Conservation (phyloP, 805 yeast genomes). For the Ogataea methanolica region DNA sequence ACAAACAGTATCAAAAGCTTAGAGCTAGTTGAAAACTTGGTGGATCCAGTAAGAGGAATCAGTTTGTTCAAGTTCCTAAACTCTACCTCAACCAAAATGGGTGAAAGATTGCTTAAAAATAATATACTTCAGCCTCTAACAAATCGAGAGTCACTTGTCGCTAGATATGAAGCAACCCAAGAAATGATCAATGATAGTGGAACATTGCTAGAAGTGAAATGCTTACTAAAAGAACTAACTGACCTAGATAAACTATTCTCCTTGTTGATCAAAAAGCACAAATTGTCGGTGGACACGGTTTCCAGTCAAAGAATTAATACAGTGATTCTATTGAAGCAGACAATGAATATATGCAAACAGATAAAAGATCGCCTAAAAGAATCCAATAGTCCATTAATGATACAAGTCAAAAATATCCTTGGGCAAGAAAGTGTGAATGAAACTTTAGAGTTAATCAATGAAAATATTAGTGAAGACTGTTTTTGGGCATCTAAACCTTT, state of each 20-base stretch:
- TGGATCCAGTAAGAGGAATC: constrained; percentile 23
- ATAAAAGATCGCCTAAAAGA: constrained; percentile 15
- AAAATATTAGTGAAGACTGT: constrained; percentile 38
- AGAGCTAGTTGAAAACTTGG: constrained; percentile 34
- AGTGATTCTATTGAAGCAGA: constrained; percentile 35
- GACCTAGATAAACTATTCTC: constrained; percentile 41
- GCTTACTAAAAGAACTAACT: constrained; percentile 24
- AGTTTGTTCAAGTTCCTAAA: constrained; percentile 35
- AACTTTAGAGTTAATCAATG: constrained; percentile 25
- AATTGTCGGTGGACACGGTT: constrained; percentile 15
- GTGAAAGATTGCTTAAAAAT: constrained; percentile 35
- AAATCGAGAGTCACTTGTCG: constrained; percentile 29
- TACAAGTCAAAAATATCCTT: constrained; percentile 27
- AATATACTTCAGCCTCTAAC: constrained; percentile 46
- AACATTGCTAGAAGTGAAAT: constrained; percentile 14
- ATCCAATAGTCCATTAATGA: constrained; percentile 8
- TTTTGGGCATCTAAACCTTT: constrained; percentile 35
- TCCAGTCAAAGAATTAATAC: constrained; percentile 36
- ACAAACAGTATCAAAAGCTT: constrained; percentile 33
- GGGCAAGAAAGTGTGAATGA: constrained; percentile 18
- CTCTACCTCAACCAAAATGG: constrained; percentile 43
- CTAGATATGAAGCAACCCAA: constrained; percentile 34
- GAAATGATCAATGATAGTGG: constrained; percentile 27
- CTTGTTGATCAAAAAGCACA: constrained; percentile 26
- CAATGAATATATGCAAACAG: constrained; percentile 22